phyloP scores from a whole-genome alignment of 2,329 filamentous ascomycete genomes.

The Diaporthe aspalathi region DNA sequence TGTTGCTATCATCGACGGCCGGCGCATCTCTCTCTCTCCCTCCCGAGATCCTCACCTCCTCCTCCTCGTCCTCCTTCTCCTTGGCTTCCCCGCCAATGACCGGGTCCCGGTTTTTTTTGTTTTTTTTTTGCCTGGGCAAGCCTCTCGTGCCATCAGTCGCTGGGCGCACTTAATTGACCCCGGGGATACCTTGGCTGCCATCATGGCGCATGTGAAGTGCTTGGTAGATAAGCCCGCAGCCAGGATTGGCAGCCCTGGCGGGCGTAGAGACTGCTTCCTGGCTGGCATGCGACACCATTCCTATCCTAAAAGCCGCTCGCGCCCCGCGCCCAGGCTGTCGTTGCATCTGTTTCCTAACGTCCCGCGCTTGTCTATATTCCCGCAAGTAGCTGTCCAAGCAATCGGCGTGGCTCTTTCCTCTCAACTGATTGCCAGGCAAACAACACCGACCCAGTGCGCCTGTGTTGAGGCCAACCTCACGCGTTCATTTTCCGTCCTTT shows the following conservation, averaged over 20 bases:
- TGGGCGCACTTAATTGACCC: too few relatives aligned
- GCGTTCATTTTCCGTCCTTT: too few relatives aligned
- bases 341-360: not conserved
- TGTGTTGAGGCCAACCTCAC: not conserved
- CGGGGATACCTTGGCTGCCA: constrained; percentile 19
- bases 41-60: not conserved
- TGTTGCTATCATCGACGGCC: not conserved
- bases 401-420: not conserved
- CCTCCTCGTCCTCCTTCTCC: not conserved
- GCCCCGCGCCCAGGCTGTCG: not conserved
- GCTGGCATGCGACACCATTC: constrained; percentile 5
- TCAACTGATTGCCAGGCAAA: not conserved
- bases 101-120: not conserved
- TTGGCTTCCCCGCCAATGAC: constrained; percentile 4
- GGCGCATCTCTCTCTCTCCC: not conserved
- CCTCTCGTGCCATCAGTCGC: not conserved
- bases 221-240: constrained; percentile 24
- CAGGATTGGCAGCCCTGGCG: not conserved
- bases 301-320: constrained; percentile 12
- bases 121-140: too few relatives aligned
- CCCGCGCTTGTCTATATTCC: not conserved
- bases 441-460: not conserved
- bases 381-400: not conserved
- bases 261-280: not conserved
- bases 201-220: constrained; percentile 14